phyloP scores from a whole-genome alignment of 305 asterid species.

The Fraxinus latifolia region DNA sequence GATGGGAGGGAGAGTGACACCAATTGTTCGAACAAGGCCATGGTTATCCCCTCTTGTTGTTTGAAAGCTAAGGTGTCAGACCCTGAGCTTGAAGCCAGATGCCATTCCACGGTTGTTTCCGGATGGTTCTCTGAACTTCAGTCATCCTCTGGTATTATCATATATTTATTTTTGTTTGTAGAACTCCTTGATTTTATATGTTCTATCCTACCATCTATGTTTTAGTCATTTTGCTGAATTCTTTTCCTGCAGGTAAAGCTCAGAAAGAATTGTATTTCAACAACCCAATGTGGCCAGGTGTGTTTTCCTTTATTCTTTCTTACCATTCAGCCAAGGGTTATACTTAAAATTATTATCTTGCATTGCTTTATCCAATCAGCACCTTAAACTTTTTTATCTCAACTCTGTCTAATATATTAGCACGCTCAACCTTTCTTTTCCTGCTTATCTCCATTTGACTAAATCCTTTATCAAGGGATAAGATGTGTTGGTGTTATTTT shows the following conservation, averaged over 20 bases:
- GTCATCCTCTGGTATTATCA: constrained; percentile 45
- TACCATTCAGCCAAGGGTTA: neutral
- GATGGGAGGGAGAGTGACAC: constrained; percentile 70
- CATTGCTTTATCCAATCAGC: neutral
- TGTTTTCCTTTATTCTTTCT: neutral
- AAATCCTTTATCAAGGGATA: neutral
- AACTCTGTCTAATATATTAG: neutral
- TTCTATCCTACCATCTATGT: neutral
- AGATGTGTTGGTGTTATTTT: neutral
- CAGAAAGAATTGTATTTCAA: constrained; percentile 51
- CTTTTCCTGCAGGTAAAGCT: constrained; percentile 41
- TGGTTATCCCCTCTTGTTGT: constrained; percentile 74
- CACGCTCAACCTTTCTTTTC: neutral
- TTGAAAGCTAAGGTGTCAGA: constrained; percentile 67
- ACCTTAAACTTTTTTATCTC: neutral
- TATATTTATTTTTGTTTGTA: neutral
- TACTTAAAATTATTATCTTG: neutral
- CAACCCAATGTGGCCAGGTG: constrained; percentile 99
- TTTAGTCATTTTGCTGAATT: constrained; percentile 2
- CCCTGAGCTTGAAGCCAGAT: constrained; percentile 65
- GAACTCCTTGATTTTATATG: neutral
- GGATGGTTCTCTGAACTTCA: constrained; percentile 84
- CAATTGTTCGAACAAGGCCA: constrained; percentile 39
- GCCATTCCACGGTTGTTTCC: constrained; percentile 83
- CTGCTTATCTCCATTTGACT: neutral